A percentile compares a stretch with the other conserved stretches of the same genome.
These are phyloP conservation scores for Lactarius vividus DNA, from an alignment of 768 basidiomycete species.

Conservation along the genomic window DNA sequence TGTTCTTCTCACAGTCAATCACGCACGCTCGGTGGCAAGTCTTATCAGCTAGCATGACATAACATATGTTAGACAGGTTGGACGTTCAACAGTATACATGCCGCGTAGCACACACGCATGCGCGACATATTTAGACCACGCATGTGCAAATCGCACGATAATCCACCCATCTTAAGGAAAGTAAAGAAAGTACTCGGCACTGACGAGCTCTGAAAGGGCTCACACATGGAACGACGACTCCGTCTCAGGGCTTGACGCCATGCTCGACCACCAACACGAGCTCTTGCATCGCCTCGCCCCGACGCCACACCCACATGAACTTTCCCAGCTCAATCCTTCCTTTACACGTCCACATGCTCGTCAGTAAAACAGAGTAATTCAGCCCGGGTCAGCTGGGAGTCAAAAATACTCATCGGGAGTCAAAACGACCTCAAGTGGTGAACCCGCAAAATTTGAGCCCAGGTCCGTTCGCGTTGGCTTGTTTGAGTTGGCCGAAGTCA, in stretches of 20 bases:
- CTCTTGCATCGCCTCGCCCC: constrained; percentile 45
- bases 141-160: neutral
- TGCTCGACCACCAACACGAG: constrained; percentile 47
- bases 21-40: neutral
- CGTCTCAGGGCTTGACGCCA: constrained; percentile 35
- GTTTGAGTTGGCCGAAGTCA: no score
- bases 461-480: no score
- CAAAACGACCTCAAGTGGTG: no score
- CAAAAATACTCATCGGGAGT: no score
- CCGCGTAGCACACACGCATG: neutral
- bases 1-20: neutral
- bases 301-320: constrained; percentile 59
- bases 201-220: neutral
- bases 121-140: neutral
- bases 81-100: neutral
- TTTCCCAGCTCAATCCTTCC: no score
- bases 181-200: neutral
- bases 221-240: neutral
- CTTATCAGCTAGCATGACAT: constrained; percentile 1
- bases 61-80: neutral
- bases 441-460: no score
- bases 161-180: neutral
- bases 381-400: no score
- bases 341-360: no score
- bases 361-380: no score